Evolutionary conservation across 1,139 yeast species (phyloP).

Genomic region (Yamadazyma buinensis): DNA sequence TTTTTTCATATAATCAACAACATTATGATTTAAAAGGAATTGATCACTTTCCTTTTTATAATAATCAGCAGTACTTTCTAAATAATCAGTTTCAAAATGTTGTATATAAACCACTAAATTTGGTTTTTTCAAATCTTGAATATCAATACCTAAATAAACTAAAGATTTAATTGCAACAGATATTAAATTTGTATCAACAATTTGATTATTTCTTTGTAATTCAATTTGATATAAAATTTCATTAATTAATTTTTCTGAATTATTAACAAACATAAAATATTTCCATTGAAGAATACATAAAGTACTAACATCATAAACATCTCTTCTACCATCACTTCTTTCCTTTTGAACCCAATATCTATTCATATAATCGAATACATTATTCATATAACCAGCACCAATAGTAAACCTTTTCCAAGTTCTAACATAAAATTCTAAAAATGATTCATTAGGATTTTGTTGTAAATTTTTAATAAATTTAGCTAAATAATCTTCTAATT

Average conservation of each 20-base stretch:
- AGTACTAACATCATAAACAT: conserved; percentile 87
- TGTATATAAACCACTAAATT: conserved; percentile 79
- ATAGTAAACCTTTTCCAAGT: conserved; percentile 87
- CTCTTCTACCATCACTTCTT: conserved; percentile 90
- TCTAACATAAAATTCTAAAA: conserved; percentile 79
- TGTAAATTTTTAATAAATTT: conserved; percentile 54
- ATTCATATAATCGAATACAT: conserved; percentile 92
- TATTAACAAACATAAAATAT: conserved; percentile 68
- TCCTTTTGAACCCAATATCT: conserved; percentile 98
- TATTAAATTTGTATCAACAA: conserved; percentile 63
- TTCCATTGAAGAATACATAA: conserved; percentile 88
- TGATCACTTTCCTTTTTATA: conserved; percentile 67
- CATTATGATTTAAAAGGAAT: conserved; percentile 70
- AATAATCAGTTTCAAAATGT: conserved; percentile 72
- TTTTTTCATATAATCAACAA: conserved; percentile 85
- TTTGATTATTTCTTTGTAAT: conserved; percentile 75
- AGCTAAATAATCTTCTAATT: conserved; percentile 63
- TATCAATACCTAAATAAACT: conserved; percentile 72
- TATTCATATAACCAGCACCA: conserved; percentile 90
- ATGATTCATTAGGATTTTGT: conserved; percentile 56
- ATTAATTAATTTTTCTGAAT: conserved; percentile 54
- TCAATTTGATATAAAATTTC: conserved; percentile 77
- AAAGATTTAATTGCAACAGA: conserved; percentile 80
- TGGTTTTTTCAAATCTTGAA: conserved; percentile 79
- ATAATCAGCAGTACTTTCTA: conserved; percentile 69